Base-by-base conservation (phyloP, 805 yeast genomes). In the Grigorovia jiainica region DNA sequence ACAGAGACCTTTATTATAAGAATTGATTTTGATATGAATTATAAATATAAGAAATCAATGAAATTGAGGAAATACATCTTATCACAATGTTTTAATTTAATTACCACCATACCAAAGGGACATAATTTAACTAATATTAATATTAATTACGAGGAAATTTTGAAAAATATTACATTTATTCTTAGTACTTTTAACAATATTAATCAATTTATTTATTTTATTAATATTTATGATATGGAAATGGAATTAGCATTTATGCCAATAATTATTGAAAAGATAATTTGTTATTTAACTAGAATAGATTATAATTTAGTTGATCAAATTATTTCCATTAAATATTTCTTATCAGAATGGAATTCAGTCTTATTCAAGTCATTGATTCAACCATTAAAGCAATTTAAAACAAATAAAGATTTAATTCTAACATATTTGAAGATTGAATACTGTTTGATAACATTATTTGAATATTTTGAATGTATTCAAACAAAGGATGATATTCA, bases 181-280 rank as follows among this genome's bases (percentile, higher is more conserved):
- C 35, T 58, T 7, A 38, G 44, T n/a, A 40, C 39, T 5, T 50
- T 55, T 13, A 41, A 44, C 10, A 37, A 50, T 34, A 8, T 51
- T 6, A 32, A 45, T 1, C 52, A 55, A 38, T 52, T 57, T 33
- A 40, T 43, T 37, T 43, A 48, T 2, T 58, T 58, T 31, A 54
- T 58, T 24, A 32, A 42, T 9, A 41, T 47, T 8, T 42, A 40
- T 13, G 42, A 45, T 20, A 16, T 48, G 13, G 31, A 44, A 10
- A 40, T 42, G 17, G 54, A 53, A 20, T 32, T 50, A 11, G 47
- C 44, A 17, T 49, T 48, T 23, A 38, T 58, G 35, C 58, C 61
- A 11, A 29, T 51, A 19, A 19, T 58, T 7, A 55, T 56, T 10
- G 60, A 58, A 31, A 47, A 43, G 9, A 45, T 52, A 4, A 41